Conservation (phyloP, 2,329 filamentous ascomycete species). For the Sclerotinia subarctica region DNA sequence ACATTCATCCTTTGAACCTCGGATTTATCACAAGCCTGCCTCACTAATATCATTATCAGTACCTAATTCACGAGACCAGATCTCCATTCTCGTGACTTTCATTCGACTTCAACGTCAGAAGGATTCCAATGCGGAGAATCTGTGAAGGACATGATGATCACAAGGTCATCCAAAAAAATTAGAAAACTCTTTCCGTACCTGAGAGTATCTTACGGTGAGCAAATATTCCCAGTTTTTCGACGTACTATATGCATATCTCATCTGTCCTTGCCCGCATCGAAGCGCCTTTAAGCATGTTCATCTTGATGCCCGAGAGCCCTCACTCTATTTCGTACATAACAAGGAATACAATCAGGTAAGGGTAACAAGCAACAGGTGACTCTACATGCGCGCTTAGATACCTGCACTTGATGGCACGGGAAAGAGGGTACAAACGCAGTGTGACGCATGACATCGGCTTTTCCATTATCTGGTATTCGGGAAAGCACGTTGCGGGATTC, state of each 20-base stretch:
- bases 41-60: background rate
- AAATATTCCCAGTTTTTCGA: constrained; percentile 1
- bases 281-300: constrained; percentile 6
- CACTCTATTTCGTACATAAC: background rate
- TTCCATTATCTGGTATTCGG: constrained; percentile 13
- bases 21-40: constrained; percentile 2
- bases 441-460: constrained; percentile 20
- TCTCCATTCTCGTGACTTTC: constrained; percentile 9
- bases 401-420: background rate
- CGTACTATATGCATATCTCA: constrained; percentile 3
- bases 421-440: constrained; percentile 19
- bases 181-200: background rate
- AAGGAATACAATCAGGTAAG: background rate
- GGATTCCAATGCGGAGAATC: constrained; percentile 1
- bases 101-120: background rate
- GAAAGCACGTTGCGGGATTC: constrained; percentile 15
- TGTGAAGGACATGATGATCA: constrained; percentile 14
- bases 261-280: constrained; percentile 19
- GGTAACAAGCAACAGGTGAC: constrained; percentile 13
- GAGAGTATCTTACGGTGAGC: constrained; percentile 19
- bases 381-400: constrained; percentile 21
- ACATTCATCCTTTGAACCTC: background rate
- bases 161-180: background rate
- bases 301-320: constrained; percentile 7
- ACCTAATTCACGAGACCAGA: constrained; percentile 2